Percentiles rank a stretch among this genome's conserved stretches.
These are phyloP conservation scores for Beverwykella pulmonaria DNA, from an alignment of 495 filamentous ascomycete species.

Conservation along the genomic window DNA sequence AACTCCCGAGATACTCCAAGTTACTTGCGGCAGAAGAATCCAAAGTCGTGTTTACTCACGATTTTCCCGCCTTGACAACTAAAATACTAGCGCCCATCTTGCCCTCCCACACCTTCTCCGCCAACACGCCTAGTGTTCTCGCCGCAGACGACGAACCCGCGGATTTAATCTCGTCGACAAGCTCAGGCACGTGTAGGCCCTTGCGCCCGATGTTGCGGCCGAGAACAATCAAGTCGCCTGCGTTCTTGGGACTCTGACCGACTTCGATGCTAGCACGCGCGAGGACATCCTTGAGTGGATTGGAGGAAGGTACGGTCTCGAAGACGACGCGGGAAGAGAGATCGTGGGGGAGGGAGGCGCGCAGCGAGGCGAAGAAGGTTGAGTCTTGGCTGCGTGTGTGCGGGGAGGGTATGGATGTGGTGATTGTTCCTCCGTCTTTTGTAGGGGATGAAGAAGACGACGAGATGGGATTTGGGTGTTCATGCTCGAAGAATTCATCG, in stretches of 20 bases:
- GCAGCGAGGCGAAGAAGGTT: slow-evolving; percentile 64
- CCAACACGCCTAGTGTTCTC: slow-evolving; percentile 68
- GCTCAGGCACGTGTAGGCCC: slow-evolving; percentile 36
- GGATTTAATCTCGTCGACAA: slow-evolving; percentile 30
- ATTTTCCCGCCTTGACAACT: slow-evolving; percentile 65
- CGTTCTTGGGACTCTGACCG: slow-evolving; percentile 63
- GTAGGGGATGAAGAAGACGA: slow-evolving; percentile 36
- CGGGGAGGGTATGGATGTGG: slow-evolving; percentile 34
- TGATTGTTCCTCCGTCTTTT: slow-evolving; percentile 37
- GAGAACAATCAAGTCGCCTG: slow-evolving; percentile 77
- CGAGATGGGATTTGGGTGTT: slow-evolving; percentile 16
- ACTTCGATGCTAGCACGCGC: slow-evolving; percentile 60
- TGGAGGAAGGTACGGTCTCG: slow-evolving; percentile 28
- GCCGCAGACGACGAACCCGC: slow-evolving; percentile 44
- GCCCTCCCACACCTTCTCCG: slow-evolving; percentile 62
- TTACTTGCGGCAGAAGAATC: not conserved
- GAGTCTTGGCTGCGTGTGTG: slow-evolving; percentile 51
- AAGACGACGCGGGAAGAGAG: slow-evolving; percentile 67
- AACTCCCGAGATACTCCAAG: not conserved
- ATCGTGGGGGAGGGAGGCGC: slow-evolving; percentile 62
- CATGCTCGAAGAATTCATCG: slow-evolving; percentile 40
- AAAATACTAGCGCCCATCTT: slow-evolving; percentile 73
- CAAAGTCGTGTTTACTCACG: not conserved
- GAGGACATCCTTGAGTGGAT: slow-evolving; percentile 46
- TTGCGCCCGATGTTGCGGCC: slow-evolving; percentile 54